Conservation (phyloP, 2,329 filamentous ascomycete genomes). For the Ciborinia camelliae region DNA sequence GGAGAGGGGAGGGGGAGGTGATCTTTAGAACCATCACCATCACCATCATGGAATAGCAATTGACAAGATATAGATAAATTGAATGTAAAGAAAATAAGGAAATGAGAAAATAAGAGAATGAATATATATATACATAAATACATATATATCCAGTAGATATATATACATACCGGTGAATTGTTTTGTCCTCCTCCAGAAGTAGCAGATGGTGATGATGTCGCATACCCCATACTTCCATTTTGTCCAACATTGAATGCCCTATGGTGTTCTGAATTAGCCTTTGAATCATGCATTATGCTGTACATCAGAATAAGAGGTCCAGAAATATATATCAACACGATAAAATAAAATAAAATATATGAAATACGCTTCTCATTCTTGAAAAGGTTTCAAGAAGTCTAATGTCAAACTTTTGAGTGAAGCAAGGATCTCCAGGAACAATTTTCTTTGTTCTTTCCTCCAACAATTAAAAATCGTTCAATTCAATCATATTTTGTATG, state of each 20-base stretch:
- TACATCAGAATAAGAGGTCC: conserved; percentile 9
- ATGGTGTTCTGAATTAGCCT: conserved; percentile 28
- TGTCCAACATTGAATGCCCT: conserved; percentile 36
- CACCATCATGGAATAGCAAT: background rate
- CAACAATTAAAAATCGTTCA: background rate
- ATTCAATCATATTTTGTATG: background rate
- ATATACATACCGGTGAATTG: conserved; percentile 52
- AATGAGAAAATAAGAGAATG: conserved; percentile 13
- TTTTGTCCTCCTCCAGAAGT: conserved; percentile 56
- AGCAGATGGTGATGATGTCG: conserved; percentile 61
- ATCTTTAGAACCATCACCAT: no score
- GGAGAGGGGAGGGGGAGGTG: background rate
- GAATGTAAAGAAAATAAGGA: conserved; percentile 5
- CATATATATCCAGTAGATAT: conserved; percentile 5
- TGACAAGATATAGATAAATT: background rate
- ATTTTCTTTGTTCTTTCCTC: background rate
- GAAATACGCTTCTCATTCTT: background rate
- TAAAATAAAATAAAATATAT: background rate
- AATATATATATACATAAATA: background rate
- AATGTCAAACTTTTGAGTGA: background rate
- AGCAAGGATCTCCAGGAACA: background rate
- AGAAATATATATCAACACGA: conserved; percentile 12
- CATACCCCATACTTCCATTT: conserved; percentile 47
- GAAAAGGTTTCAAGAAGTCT: background rate
- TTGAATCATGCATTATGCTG: conserved; percentile 9